These are phyloP conservation scores for Yamagishiella unicocca DNA, from an alignment of 139 green algal genomes.

Conservation along the genomic window DNA sequence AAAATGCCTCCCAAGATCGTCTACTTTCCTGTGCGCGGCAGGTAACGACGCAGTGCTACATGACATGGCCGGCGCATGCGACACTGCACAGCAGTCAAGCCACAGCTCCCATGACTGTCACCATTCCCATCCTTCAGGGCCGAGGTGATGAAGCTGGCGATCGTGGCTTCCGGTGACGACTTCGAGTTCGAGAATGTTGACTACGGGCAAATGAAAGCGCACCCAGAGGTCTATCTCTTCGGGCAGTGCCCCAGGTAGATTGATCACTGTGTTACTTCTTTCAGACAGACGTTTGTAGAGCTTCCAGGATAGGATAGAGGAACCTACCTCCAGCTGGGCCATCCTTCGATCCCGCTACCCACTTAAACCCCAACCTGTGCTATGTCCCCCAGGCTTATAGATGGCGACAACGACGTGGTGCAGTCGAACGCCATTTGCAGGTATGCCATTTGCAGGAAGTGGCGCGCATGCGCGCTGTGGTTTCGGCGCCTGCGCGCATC, in stretches of 20 bases:
- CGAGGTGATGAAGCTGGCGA: slow-evolving; percentile 63
- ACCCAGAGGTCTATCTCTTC: slow-evolving; percentile 60
- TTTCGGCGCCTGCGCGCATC: too few relatives aligned
- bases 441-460: background rate
- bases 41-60: background rate
- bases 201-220: slow-evolving; percentile 56
- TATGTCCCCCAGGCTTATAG: slow-evolving; percentile 40
- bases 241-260: slow-evolving; percentile 54
- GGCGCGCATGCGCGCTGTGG: background rate
- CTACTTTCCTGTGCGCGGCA: background rate
- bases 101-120: background rate
- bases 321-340: too few relatives aligned
- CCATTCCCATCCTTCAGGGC: background rate
- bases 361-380: background rate
- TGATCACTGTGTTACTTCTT: too few relatives aligned
- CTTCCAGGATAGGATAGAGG: too few relatives aligned
- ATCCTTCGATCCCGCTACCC: too few relatives aligned
- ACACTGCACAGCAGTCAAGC: background rate
- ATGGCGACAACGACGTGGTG: slow-evolving; percentile 59
- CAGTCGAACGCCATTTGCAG: slow-evolving; percentile 72
- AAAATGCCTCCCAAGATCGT: background rate
- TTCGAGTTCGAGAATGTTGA: slow-evolving; percentile 52
- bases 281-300: too few relatives aligned
- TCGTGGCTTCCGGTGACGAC: slow-evolving; percentile 53
- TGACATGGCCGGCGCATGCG: background rate